phyloP scores from a whole-genome alignment of 805 yeast genomes.

The Cyberlindnera misumaiensis region DNA sequence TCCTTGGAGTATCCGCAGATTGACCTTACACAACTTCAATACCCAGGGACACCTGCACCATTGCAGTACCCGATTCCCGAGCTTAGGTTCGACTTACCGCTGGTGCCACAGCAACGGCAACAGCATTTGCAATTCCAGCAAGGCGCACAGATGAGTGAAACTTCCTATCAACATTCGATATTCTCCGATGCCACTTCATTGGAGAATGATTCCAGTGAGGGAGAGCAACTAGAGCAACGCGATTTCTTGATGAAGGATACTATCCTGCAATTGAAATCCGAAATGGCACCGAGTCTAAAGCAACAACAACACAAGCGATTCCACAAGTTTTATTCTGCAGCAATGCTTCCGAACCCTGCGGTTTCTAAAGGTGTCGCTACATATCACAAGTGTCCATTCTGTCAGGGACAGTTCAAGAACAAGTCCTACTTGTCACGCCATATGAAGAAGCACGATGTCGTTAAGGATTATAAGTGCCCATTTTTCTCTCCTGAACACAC shows the following conservation, averaged over 20 bases:
- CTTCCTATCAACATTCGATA: background rate
- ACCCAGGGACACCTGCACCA: background rate
- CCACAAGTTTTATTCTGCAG: conserved; percentile 1
- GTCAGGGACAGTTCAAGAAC: conserved; percentile 64
- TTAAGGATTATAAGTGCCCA: conserved; percentile 77
- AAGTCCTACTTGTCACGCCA: conserved; percentile 82
- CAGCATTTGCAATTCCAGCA: background rate
- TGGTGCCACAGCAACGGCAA: background rate
- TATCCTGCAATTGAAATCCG: background rate
- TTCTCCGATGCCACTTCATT: conserved; percentile 1
- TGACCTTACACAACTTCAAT: background rate
- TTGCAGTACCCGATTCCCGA: background rate
- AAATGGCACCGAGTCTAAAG: background rate
- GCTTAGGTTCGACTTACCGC: background rate
- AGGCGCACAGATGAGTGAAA: background rate
- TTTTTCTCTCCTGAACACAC: conserved; percentile 39
- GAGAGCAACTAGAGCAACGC: background rate
- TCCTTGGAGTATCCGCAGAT: background rate
- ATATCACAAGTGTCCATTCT: conserved; percentile 48
- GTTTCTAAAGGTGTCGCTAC: background rate
- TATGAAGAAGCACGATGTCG: conserved; percentile 68
- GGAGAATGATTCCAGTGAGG: background rate
- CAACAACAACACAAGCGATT: conserved; percentile 1
- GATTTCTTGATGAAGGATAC: conserved; percentile 1
- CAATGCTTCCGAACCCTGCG: background rate